These are phyloP conservation scores for Ganoderma meredithae DNA, from an alignment of 1,284 basidiomycete genomes.

Conservation along the genomic window DNA sequence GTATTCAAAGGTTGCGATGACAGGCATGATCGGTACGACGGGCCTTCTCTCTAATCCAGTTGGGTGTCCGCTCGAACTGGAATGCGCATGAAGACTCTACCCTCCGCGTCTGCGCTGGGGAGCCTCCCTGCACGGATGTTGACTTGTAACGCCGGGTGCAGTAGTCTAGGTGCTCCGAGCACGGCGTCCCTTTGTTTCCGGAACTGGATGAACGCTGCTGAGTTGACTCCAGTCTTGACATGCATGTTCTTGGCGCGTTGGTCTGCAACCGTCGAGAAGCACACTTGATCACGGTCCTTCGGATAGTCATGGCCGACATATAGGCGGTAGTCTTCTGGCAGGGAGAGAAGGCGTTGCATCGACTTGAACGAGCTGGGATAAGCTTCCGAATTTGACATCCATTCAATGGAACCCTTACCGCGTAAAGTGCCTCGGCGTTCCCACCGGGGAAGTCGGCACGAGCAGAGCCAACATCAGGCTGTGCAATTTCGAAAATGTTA, in stretches of 20 bases:
- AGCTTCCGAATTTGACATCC: conserved; percentile 18
- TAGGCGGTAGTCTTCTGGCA: conserved; percentile 46
- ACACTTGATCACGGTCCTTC: conserved; percentile 41
- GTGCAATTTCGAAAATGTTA: background rate
- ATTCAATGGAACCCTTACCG: conserved; percentile 35
- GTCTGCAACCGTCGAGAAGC: conserved; percentile 46
- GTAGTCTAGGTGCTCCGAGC: conserved; percentile 45
- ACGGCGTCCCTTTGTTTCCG: conserved; percentile 45
- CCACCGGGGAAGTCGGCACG: conserved; percentile 52
- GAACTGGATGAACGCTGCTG: conserved; percentile 45
- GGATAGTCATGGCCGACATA: conserved; percentile 54
- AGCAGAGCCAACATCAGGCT: conserved; percentile 52
- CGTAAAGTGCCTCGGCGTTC: conserved; percentile 46
- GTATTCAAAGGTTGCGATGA: background rate
- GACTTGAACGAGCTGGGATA: conserved; percentile 37
- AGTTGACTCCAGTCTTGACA: conserved; percentile 41
- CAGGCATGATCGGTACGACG: conserved; percentile 11
- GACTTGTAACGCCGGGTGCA: conserved; percentile 50
- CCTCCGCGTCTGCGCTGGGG: conserved; percentile 44
- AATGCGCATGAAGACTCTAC: conserved; percentile 39
- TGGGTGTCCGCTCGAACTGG: conserved; percentile 34
- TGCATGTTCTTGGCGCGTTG: conserved; percentile 47
- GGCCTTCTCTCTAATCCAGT: conserved; percentile 19
- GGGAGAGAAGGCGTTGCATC: conserved; percentile 46
- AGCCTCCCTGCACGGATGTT: conserved; percentile 50